Evolutionary conservation across 2,329 filamentous ascomycete species (phyloP).

Genomic region (Fusarium transvaalense): DNA sequence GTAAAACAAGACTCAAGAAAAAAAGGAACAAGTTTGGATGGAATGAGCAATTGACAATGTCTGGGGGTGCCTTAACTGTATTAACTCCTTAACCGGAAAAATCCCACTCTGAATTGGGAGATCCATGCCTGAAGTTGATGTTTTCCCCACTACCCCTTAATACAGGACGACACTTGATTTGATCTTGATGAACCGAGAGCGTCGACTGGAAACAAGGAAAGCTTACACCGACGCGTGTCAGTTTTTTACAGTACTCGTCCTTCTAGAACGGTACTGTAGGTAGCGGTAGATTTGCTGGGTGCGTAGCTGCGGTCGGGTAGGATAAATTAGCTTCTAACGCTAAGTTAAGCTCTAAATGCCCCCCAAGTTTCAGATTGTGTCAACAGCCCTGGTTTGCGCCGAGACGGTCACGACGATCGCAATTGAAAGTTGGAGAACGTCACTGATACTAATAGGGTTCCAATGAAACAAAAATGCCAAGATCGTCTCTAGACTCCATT

Average conservation of each 20-base stretch:
- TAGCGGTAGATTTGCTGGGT: neutral
- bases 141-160: constrained; percentile 39
- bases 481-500: neutral
- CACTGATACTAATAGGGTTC: neutral
- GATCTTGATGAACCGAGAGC: neutral
- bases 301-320: constrained; percentile 7
- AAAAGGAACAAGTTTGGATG: neutral
- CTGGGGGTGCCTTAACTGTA: constrained; percentile 17
- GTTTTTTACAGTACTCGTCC: neutral
- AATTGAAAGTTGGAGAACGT: constrained; percentile 3
- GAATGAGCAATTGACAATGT: neutral
- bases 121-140: constrained; percentile 10
- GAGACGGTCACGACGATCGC: constrained; percentile 16
- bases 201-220: constrained; percentile 21
- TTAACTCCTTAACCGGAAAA: constrained; percentile 19
- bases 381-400: neutral
- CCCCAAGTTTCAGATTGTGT: constrained; percentile 18
- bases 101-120: neutral
- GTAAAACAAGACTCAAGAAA: constrained; percentile 2
- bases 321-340: constrained; percentile 22
- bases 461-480: neutral
- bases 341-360: neutral
- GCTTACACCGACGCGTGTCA: constrained; percentile 21
- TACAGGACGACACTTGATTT: constrained; percentile 25
- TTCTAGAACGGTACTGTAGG: no score